Conservation (phyloP, 2,329 filamentous ascomycete genomes). For the Bisporella sp. region DNA sequence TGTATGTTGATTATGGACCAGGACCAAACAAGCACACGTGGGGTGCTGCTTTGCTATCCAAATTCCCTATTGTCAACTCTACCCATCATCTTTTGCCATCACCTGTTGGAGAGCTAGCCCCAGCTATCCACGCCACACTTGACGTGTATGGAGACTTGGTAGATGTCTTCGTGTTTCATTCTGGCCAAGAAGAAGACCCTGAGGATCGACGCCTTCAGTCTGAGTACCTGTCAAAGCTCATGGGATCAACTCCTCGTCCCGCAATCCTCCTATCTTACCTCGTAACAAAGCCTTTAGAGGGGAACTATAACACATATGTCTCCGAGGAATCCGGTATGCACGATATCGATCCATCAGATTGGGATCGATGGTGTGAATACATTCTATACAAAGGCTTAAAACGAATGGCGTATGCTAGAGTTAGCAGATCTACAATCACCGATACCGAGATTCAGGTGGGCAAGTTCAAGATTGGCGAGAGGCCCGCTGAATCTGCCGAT, state of each 20-base stretch:
- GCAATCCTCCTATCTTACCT: constrained; percentile 85
- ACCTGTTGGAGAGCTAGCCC: constrained; percentile 89
- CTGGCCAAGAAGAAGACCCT: constrained; percentile 91
- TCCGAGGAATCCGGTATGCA: constrained; percentile 83
- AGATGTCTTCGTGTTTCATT: constrained; percentile 97
- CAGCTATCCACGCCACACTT: constrained; percentile 93
- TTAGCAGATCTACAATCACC: constrained; percentile 85
- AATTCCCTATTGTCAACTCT: constrained; percentile 95
- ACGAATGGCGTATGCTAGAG: constrained; percentile 80
- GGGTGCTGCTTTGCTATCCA: constrained; percentile 87
- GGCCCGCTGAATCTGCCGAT: constrained; percentile 53
- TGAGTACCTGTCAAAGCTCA: constrained; percentile 78
- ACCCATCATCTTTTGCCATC: constrained; percentile 93
- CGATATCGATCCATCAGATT: constrained; percentile 86
- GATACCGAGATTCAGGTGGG: constrained; percentile 96
- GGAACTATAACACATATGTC: constrained; percentile 96
- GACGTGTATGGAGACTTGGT: constrained; percentile 85
- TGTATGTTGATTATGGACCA: constrained; percentile 97
- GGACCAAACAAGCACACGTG: constrained; percentile 99
- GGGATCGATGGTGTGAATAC: constrained; percentile 99
- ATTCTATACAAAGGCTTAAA: constrained; percentile 88
- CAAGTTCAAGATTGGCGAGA: constrained; percentile 81
- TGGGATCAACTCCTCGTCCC: constrained; percentile 76
- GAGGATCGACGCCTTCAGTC: constrained; percentile 85
- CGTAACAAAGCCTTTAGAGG: constrained; percentile 81